Evolutionary conservation across 75 land plant genomes (phyloP).

Genomic region (Pinus tabuliformis): DNA sequence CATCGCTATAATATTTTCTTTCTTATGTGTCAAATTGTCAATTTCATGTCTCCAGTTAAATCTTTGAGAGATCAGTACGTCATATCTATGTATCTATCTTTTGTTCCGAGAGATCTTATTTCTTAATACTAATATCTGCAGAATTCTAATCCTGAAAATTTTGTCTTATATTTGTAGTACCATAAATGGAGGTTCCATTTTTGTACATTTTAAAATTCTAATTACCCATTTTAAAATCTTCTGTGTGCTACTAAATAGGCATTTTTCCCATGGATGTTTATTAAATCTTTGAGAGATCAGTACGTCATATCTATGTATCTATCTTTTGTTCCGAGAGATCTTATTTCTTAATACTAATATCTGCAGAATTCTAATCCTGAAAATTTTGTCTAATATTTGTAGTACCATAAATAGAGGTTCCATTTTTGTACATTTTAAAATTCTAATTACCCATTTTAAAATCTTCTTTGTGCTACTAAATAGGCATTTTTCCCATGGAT

Average conservation of each 20-base stretch:
- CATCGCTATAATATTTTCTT: too few species aligned
- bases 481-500: background rate
- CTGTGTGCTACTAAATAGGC: background rate
- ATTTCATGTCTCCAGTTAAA: too few species aligned
- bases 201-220: background rate
- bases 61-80: too few species aligned
- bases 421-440: background rate
- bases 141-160: background rate
- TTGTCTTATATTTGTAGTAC: background rate
- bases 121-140: background rate
- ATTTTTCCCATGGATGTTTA: background rate
- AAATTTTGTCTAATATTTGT: background rate
- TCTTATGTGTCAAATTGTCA: too few species aligned
- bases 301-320: too few species aligned
- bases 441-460: background rate
- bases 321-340: too few species aligned
- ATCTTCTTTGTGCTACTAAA: background rate
- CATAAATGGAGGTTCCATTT: background rate
- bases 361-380: background rate
- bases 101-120: background rate
- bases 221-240: background rate
- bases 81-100: too few species aligned
- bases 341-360: background rate
- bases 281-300: background rate
- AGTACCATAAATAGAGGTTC: background rate